phyloP scores from a whole-genome alignment of 2,329 filamentous ascomycete genomes.

The Aspergillus ustus region DNA sequence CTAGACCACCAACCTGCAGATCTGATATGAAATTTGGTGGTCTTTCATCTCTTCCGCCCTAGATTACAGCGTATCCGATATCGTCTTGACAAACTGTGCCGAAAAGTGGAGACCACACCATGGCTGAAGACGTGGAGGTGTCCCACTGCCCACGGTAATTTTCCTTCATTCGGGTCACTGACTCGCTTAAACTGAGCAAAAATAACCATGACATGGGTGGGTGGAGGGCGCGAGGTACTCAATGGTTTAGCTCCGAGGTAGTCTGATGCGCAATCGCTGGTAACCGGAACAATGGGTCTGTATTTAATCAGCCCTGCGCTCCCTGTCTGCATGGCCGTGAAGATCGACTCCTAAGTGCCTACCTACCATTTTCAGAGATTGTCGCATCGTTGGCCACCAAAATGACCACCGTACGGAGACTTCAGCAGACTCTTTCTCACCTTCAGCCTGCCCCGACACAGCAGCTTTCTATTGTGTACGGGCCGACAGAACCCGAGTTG shows the following conservation, averaged over 20 bases:
- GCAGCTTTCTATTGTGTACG: conserved; percentile 64
- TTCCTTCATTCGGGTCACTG: neutral
- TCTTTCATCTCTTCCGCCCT: neutral
- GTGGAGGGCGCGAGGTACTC: neutral
- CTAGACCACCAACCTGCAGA: conserved; percentile 6
- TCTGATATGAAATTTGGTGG: conserved; percentile 9
- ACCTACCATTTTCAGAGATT: neutral
- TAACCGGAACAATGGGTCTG: conserved; percentile 3
- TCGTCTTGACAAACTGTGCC: neutral
- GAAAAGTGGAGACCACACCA: conserved; percentile 8
- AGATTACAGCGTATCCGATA: neutral
- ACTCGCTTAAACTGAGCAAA: conserved; percentile 11
- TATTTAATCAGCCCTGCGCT: conserved; percentile 13
- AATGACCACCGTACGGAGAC: conserved; percentile 36
- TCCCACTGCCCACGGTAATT: neutral
- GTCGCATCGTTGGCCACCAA: neutral
- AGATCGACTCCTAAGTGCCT: neutral
- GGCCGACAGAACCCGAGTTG: conserved; percentile 70
- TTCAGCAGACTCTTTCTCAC: conserved; percentile 38
- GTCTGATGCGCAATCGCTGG: neutral
- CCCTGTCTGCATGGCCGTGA: neutral
- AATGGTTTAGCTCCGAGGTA: conserved; percentile 10
- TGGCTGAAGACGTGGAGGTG: neutral
- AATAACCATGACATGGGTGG: neutral
- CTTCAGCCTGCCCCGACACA: conserved; percentile 26